These are phyloP conservation scores for Musa acuminata DNA, from an alignment of 176 grass and related monocot species.

Conservation along the genomic window DNA sequence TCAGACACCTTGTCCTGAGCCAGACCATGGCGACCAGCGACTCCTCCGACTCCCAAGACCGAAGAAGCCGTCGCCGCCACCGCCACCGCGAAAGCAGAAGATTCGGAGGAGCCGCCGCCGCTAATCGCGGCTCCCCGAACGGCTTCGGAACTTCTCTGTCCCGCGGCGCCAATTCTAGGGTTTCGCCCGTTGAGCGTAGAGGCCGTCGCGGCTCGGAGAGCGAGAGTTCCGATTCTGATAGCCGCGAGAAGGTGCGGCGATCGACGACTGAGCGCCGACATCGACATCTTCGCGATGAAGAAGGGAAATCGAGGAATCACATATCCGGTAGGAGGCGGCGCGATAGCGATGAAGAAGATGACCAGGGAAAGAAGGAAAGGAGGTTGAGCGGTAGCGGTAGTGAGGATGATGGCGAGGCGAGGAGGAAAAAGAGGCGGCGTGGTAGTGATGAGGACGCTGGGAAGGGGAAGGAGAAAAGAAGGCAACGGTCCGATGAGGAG, in stretches of 20 bases:
- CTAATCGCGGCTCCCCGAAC: not conserved
- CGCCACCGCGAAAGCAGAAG: not conserved
- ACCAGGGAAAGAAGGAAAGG: conserved; percentile 3
- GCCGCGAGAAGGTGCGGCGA: not conserved
- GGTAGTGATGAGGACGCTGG: not conserved
- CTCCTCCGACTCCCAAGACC: conserved; percentile 6
- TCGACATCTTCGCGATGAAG: not conserved
- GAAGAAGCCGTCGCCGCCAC: not conserved
- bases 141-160: not conserved
- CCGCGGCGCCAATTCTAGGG: not conserved
- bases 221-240: not conserved
- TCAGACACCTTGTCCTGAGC: not conserved
- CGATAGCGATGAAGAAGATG: conserved; percentile 5
- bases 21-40: not conserved
- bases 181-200: not conserved
- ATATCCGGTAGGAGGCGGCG: not conserved
- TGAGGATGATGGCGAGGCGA: not conserved
- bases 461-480: not conserved
- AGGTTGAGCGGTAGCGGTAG: not conserved
- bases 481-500: not conserved
- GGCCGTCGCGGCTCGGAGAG: not conserved
- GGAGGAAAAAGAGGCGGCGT: not conserved
- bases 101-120: not conserved
- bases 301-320: not conserved
- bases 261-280: not conserved